phyloP scores from a whole-genome alignment of 2,329 filamentous ascomycete genomes.

The Penicillium sp. region DNA sequence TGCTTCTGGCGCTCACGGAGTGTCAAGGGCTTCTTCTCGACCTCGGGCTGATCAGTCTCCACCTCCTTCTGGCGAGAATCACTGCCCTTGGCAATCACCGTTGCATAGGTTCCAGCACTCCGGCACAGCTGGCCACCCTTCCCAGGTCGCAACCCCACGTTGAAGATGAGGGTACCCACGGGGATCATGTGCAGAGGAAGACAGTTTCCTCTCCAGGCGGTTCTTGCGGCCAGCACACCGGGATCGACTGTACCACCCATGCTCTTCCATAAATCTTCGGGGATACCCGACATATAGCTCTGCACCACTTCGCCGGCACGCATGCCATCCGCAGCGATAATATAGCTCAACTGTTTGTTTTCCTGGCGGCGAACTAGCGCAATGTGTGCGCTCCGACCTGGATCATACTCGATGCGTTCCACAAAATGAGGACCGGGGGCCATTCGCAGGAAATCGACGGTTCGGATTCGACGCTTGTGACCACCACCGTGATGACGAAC shows the following conservation, averaged over 20 bases:
- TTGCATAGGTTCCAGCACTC: slow-evolving; percentile 88
- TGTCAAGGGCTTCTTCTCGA: slow-evolving; percentile 35
- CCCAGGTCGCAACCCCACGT: slow-evolving; percentile 71
- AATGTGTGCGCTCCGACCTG: slow-evolving; percentile 88
- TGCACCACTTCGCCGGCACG: slow-evolving; percentile 86
- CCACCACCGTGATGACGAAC: slow-evolving; percentile 91
- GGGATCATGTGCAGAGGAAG: slow-evolving; percentile 94
- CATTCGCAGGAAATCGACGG: slow-evolving; percentile 80
- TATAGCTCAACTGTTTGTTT: slow-evolving; percentile 78
- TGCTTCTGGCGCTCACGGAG: slow-evolving; percentile 41
- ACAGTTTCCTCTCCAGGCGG: slow-evolving; percentile 91
- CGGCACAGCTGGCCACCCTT: slow-evolving; percentile 86
- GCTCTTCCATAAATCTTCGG: slow-evolving; percentile 75
- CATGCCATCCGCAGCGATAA: slow-evolving; percentile 92
- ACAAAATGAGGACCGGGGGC: slow-evolving; percentile 79
- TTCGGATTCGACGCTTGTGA: slow-evolving; percentile 85
- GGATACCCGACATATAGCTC: slow-evolving; percentile 88
- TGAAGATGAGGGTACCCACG: slow-evolving; percentile 87
- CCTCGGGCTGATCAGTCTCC: slow-evolving; percentile 50
- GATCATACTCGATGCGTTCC: slow-evolving; percentile 94
- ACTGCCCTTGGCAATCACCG: slow-evolving; percentile 80
- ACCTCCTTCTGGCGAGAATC: slow-evolving; percentile 55
- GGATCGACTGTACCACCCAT: slow-evolving; percentile 94
- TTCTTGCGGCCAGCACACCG: slow-evolving; percentile 92
- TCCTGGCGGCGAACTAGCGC: slow-evolving; percentile 75